Evolutionary conservation across 2,329 filamentous ascomycete genomes (phyloP), one percentile per base, ranked within the genome.

Genomic region (Fusarium guadeloupense): DNA sequence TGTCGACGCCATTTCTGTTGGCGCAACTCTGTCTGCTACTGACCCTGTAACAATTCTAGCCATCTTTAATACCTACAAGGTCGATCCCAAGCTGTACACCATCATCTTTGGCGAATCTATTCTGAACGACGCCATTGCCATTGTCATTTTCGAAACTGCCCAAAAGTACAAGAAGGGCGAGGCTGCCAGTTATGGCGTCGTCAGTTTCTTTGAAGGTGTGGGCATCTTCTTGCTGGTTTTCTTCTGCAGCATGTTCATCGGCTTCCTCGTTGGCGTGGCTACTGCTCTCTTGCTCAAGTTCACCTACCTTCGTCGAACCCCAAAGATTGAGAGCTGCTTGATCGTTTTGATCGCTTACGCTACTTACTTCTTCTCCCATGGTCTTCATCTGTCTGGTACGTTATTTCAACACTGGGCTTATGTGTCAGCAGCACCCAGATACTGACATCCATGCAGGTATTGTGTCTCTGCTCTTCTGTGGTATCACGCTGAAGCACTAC

Each of bases 21-120:
- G 95, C 69, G 95, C 95, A 38, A 99, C 95, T 0, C 85, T 99
- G 26, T 98, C 95, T 3, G 95, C 95, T 56, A 99, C 95, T 2
- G 95, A 99, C 73, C 95, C 95, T 0, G 94, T 99, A 55, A 99
- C 95, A 0, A 98, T 99, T 69, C 82, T 99, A 48, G 95, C 95
- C 74, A 99, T 99, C 68, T 99, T 99, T 85, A 98, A 97, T 76
- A 91, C 95, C 2, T 99, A 98, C 85, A 98, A 98, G 78, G 95
- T 99, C 69, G 95, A 99, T 71, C 95, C 95, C 4, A 98, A 98
- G 78, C 85, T 99, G 16, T 99, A 99, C 79, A 99, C 95, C 25
- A 89, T 99, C 74, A 99, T 99, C 67, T 99, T 99, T 75, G 95
- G 95, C 73, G 95, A 99, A 78, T 96, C 94, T 8, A 98, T 99